Base-by-base conservation (phyloP, 78 protist genomes). In the Dictyostelium intermedium region DNA sequence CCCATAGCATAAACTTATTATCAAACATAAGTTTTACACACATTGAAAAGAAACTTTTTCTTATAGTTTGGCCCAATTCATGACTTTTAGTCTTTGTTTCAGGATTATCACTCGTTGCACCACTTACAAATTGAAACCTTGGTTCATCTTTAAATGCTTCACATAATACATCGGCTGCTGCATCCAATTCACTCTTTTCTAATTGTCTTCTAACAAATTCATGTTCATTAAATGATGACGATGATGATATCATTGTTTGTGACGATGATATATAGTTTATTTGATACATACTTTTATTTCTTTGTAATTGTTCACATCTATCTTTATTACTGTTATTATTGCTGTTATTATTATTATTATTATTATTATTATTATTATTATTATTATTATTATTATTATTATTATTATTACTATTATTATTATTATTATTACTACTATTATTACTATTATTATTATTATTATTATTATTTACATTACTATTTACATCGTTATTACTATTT, bases 191-290 rank as follows among this genome's bases (percentile, higher is more conserved):
- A 43, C 18, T 20, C 53, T 63, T 77, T 3, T 87, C 93, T 18
- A 87, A 63, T 79, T 87, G 93, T 27, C 72, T 87, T 79, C 86
- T 87, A 56, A 66, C 9, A 53, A 85, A 30, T 35, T 80, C 81
- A 20, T 30, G 23, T 74, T 37, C 81, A 53, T 78, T 69, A 16
- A 41, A 56, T 2, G 91, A 79, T 37, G 47, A 76, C 20, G 39
- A 20, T 39, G 78, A 39, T 39, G 43, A 39, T 39, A 39, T 27
- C 30, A 32, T 30, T 10, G 82, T 30, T 10, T 53, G 37, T 76
- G 39, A 20, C 0, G 81, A 14, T 9, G 82, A 39, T 10, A 76
- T 8, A 70, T 30, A 32, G 14, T 30, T 23, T 27, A 16, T 32
- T 70, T 11, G 25, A 70, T 30, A 14, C 14, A 70, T 14, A 30